Percentiles rank a stretch among this genome's conserved stretches.
Evolutionary conservation across 306 rosid species (phyloP).

Genomic region (Castanopsis chinensis): DNA sequence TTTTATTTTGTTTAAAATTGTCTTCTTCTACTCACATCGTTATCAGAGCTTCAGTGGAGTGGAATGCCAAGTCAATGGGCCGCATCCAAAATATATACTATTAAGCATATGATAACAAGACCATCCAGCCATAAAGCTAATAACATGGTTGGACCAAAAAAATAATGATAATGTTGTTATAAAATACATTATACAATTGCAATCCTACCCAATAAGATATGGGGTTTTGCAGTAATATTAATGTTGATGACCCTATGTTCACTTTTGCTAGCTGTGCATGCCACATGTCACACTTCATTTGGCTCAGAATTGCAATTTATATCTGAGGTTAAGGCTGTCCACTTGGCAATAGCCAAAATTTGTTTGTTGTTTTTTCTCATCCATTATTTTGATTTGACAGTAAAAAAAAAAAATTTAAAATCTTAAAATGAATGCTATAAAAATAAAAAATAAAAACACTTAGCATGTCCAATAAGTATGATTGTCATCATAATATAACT

Average conservation of each 20-base stretch:
- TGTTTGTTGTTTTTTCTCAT: background rate
- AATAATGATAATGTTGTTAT: background rate
- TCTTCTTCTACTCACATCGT: slow-evolving; percentile 75
- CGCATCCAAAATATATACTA: slow-evolving; percentile 32
- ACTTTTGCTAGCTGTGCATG: background rate
- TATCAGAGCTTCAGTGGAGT: slow-evolving; percentile 50
- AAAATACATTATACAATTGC: slow-evolving; percentile 4
- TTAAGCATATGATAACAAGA: slow-evolving; percentile 23
- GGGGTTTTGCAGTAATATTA: slow-evolving; percentile 20
- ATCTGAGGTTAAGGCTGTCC: background rate
- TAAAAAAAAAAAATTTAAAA: too few relatives aligned
- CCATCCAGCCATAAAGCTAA: slow-evolving; percentile 27
- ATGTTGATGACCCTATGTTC: slow-evolving; percentile 8
- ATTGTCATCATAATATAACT: background rate
- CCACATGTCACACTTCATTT: background rate
- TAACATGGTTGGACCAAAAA: slow-evolving; percentile 24
- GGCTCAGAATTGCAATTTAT: slow-evolving; percentile 3
- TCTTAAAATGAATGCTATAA: too few relatives aligned
- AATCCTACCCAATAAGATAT: background rate
- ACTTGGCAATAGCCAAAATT: too few relatives aligned
- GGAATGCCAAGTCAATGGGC: slow-evolving; percentile 72
- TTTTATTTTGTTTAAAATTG: slow-evolving; percentile 43
- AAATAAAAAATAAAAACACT: background rate
- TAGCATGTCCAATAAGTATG: slow-evolving; percentile 9
- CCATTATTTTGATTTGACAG: too few relatives aligned